Percentiles rank a stretch among this genome's conserved stretches.
Evolutionary conservation across 1,284 basidiomycete genomes (phyloP).

Genomic region (Cutaneotrichosporon sp.): DNA sequence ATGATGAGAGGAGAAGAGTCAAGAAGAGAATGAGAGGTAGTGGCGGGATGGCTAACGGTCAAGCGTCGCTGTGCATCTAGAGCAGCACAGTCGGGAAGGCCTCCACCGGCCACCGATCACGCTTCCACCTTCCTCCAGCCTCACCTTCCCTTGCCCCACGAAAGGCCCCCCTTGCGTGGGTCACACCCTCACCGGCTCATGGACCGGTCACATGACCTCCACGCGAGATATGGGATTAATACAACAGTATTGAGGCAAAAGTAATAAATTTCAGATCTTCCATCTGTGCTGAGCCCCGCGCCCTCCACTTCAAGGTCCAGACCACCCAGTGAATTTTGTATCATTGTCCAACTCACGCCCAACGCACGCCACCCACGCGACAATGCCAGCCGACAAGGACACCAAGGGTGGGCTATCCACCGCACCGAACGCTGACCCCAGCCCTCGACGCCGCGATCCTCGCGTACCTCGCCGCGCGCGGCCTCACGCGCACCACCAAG

Average conservation of each 20-base stretch:
- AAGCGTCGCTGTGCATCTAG: background rate
- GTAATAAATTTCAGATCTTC: background rate
- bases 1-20: no score
- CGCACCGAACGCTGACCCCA: conserved; percentile 15
- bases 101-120: background rate
- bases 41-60: background rate
- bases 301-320: background rate
- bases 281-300: background rate
- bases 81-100: background rate
- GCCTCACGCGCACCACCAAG: conserved; percentile 48
- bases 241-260: background rate
- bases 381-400: conserved; percentile 8
- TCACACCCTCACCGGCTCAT: no score
- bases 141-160: no score
- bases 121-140: no score
- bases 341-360: background rate
- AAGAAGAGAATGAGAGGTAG: background rate
- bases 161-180: no score
- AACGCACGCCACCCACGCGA: no score
- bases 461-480: conserved; percentile 47
- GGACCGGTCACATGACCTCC: no score
- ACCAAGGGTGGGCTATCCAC: conserved; percentile 20
- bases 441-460: conserved; percentile 52
- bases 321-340: conserved; percentile 4
- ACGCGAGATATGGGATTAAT: background rate